Evolutionary conservation across 805 yeast species (phyloP), one percentile per base, ranked within the genome.

Genomic region (Priceomyces medius): DNA sequence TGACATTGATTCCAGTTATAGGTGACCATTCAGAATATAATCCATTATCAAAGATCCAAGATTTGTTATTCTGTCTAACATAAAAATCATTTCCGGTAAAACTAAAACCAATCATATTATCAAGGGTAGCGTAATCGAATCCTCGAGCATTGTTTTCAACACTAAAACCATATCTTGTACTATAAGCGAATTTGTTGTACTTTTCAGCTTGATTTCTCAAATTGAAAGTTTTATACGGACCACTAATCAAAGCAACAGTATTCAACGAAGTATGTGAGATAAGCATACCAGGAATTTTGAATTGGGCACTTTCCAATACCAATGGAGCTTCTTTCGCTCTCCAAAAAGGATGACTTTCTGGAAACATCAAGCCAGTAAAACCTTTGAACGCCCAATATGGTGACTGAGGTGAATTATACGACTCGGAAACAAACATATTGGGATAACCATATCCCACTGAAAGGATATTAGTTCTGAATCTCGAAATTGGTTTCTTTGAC

Each of bases 351-450:
- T 46, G 50, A 14, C n/a, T 3, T 19, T 33, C 45, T 1, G 42
- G 34, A 12, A 46, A 12, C 19, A 41, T 28, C 21, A 46, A 40
- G 4, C 44, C 39, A 37, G 37, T 27, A 23, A 40, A 47, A 7
- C 42, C 50, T 28, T 47, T 47, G 16, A 46, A 35, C 3, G 44
- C 39, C 50, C 50, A 47, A 31, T 47, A 47, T 12, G 50, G 50
- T 3, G 48, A 44, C 20, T 47, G 48, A 3, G 50, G 48, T 1
- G 48, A 44, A 21, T 44, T 44, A 37, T 47, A 47, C 8, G 29
- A 28, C 26, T 47, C 51, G 21, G 43, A 36, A 42, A 47, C 37
- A 28, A 40, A 39, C 10, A n/a, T 21, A 32, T 47, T 44, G 6
- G 51, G 51, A 31, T 45, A 47, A 3, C 42, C 8, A 34, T 42